These are phyloP conservation scores for Apiospora sp. DNA, from an alignment of 2,329 filamentous ascomycete species.

Conservation along the genomic window DNA sequence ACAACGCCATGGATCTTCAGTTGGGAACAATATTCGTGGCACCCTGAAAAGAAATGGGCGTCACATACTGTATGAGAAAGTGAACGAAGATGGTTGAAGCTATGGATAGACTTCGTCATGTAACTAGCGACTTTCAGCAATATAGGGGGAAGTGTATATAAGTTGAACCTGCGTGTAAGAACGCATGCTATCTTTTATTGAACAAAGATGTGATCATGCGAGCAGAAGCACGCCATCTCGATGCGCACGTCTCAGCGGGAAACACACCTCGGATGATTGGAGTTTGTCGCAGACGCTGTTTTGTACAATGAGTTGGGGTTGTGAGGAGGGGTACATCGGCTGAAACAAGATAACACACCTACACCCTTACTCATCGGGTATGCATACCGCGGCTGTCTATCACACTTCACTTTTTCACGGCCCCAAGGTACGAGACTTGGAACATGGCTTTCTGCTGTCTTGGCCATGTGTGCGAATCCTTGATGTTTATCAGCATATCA, in stretches of 20 bases:
- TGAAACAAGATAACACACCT: background rate
- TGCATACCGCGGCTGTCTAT: background rate
- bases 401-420: background rate
- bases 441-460: background rate
- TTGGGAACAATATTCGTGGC: conserved; percentile 12
- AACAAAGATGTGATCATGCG: background rate
- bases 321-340: background rate
- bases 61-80: no score
- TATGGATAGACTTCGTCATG: background rate
- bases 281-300: background rate
- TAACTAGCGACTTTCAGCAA: background rate
- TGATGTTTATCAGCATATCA: background rate
- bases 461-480: background rate
- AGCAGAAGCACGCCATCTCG: background rate
- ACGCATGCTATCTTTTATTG: background rate
- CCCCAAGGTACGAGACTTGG: background rate
- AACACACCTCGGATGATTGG: background rate
- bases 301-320: background rate
- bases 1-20: conserved; percentile 11
- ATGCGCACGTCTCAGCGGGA: background rate
- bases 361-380: background rate
- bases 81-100: background rate
- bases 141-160: background rate
- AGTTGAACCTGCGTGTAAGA: background rate
- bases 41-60: no score